Conservation (phyloP, 345 rosid species). For the Boechera stricta region DNA sequence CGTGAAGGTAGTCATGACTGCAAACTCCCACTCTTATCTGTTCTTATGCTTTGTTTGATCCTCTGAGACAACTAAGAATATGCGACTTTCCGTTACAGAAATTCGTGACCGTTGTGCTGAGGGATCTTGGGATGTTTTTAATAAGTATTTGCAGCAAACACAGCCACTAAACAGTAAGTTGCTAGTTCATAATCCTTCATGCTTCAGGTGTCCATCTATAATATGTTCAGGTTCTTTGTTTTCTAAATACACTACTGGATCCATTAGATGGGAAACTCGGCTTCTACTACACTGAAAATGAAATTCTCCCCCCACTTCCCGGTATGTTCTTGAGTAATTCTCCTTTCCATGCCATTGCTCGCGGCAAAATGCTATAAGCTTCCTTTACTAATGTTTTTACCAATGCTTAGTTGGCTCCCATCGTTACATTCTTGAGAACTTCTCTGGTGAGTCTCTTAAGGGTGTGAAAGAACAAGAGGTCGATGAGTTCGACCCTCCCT, state of each 20-base stretch:
- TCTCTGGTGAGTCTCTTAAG: conserved; percentile 53
- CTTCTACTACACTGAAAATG: conserved; percentile 92
- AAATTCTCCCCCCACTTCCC: conserved; percentile 96
- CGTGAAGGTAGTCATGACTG: conserved; percentile 69
- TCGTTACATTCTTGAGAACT: conserved; percentile 69
- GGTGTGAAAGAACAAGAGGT: conserved; percentile 63
- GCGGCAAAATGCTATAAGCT: background rate
- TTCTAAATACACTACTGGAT: conserved; percentile 38
- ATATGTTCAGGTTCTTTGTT: conserved; percentile 32
- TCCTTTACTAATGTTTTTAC: conserved; percentile 9
- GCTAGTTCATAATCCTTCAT: conserved; percentile 1
- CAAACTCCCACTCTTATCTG: conserved; percentile 3
- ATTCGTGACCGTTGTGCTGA: conserved; percentile 70
- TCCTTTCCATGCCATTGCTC: background rate
- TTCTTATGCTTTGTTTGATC: conserved; percentile 3
- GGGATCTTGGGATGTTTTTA: conserved; percentile 84
- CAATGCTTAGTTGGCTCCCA: conserved; percentile 75
- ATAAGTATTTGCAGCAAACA: conserved; percentile 70
- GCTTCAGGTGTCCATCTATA: conserved; percentile 6
- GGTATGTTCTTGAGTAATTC: conserved; percentile 51
- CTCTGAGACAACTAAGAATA: background rate
- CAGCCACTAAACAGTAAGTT: conserved; percentile 74
- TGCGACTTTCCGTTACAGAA: conserved; percentile 47
- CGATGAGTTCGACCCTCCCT: conserved; percentile 77
- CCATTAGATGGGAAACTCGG: conserved; percentile 89